Percentiles rank a stretch among this genome's conserved stretches.
phyloP scores from a whole-genome alignment of 768 basidiomycete species.

The Paxillus involutus region DNA sequence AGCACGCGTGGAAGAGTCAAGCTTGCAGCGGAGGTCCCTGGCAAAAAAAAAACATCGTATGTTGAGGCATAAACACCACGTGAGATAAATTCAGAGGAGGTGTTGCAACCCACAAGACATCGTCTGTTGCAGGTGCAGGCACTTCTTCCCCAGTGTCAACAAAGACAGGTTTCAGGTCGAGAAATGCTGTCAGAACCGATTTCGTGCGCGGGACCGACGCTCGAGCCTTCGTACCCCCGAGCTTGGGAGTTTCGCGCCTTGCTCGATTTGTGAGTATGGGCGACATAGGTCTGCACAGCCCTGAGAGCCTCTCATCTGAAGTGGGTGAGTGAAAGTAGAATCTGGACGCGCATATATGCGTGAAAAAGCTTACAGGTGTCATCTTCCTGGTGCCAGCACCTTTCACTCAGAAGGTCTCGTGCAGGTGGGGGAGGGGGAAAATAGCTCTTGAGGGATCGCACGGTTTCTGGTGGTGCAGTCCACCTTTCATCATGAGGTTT shows the following conservation, averaged over 20 bases:
- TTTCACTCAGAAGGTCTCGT: slow-evolving; percentile 36
- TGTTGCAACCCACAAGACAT: slow-evolving; percentile 42
- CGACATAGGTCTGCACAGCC: slow-evolving; percentile 36
- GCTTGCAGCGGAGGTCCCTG: slow-evolving; percentile 33
- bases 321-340: neutral
- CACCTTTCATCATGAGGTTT: slow-evolving; percentile 45
- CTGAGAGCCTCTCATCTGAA: slow-evolving; percentile 26
- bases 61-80: neutral
- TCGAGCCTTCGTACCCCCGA: slow-evolving; percentile 31
- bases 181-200: slow-evolving; percentile 21
- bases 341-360: slow-evolving; percentile 18
- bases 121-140: slow-evolving; percentile 29
- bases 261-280: slow-evolving; percentile 47
- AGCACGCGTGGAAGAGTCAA: slow-evolving; percentile 26
- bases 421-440: slow-evolving; percentile 10
- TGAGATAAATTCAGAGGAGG: neutral
- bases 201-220: slow-evolving; percentile 26
- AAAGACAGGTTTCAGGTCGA: slow-evolving; percentile 22
- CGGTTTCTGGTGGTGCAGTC: slow-evolving; percentile 27
- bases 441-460: slow-evolving; percentile 18
- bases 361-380: slow-evolving; percentile 31
- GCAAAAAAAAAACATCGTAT: slow-evolving; percentile 3
- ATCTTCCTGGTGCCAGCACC: slow-evolving; percentile 36
- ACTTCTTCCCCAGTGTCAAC: slow-evolving; percentile 34
- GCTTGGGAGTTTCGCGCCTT: slow-evolving; percentile 44